phyloP scores from a whole-genome alignment of 1,139 yeast species.

The Candida pseudoviswanathii region DNA sequence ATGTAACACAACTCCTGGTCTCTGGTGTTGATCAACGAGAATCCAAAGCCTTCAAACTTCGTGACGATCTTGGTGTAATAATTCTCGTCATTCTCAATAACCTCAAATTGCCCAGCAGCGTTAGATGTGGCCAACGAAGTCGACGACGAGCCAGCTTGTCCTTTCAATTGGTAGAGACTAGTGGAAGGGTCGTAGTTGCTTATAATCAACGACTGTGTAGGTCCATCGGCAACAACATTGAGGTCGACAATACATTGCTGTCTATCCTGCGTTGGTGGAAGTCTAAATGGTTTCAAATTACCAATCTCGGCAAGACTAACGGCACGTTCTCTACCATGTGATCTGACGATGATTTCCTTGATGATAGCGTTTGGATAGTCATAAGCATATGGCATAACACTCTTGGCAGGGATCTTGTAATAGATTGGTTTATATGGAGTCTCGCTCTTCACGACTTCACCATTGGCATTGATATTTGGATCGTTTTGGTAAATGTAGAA shows the following conservation, averaged over 20 bases:
- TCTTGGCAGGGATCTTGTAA: conserved; percentile 80
- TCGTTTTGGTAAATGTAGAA: conserved; percentile 85
- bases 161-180: conserved; percentile 67
- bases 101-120: conserved; percentile 56
- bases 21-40: conserved; percentile 75
- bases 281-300: conserved; percentile 79
- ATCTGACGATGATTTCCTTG: conserved; percentile 75
- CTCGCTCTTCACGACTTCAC: conserved; percentile 53
- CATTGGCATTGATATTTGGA: conserved; percentile 76
- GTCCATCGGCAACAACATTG: conserved; percentile 96
- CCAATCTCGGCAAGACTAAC: conserved; percentile 94
- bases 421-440: conserved; percentile 68
- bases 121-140: conserved; percentile 23
- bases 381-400: conserved; percentile 99
- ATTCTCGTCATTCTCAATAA: conserved; percentile 68
- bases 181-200: conserved; percentile 78
- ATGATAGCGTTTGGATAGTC: conserved; percentile 91
- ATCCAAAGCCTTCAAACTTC: conserved; percentile 83
- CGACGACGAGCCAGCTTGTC: conserved; percentile 23
- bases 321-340: conserved; percentile 74
- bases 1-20: conserved; percentile 80
- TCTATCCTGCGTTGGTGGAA: conserved; percentile 52
- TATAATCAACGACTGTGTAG: conserved; percentile 83
- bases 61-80: conserved; percentile 62
- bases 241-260: conserved; percentile 68